Conservation (phyloP, 129 eudicot species). For the Pseudognaphalium luteoalbum region DNA sequence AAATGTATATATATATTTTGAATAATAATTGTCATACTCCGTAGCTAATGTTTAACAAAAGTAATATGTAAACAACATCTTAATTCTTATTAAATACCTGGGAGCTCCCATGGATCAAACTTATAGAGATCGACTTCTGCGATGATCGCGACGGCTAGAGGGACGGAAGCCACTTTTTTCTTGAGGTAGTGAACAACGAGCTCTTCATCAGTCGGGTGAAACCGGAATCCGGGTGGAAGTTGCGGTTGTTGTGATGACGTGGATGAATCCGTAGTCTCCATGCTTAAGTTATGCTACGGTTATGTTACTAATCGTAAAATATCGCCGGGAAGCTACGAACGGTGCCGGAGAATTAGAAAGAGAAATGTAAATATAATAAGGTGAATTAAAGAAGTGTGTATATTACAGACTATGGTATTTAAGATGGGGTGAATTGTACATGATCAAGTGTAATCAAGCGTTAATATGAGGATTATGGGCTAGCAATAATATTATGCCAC, state of each 20-base stretch:
- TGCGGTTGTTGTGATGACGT: conserved; percentile 67
- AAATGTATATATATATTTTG: too few species aligned
- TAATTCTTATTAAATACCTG: conserved; percentile 43
- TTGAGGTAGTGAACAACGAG: conserved; percentile 86
- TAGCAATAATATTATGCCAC: conserved; percentile 12
- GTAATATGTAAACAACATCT: too few species aligned
- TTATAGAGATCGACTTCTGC: conserved; percentile 87
- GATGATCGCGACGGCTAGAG: conserved; percentile 73
- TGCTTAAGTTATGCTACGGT: conserved; percentile 11
- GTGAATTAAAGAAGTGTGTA: conserved; percentile 19
- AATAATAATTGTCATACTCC: too few species aligned
- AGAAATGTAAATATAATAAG: conserved; percentile 2
- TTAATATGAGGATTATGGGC: conserved; percentile 14
- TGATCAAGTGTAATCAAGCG: conserved; percentile 25
- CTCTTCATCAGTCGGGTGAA: conserved; percentile 94
- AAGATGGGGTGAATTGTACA: conserved; percentile 32
- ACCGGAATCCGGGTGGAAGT: conserved; percentile 90
- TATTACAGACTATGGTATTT: conserved; percentile 28
- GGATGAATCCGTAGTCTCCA: conserved; percentile 80
- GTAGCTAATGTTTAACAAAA: too few species aligned
- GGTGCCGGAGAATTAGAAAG: background rate
- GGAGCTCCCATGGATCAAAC: conserved; percentile 95
- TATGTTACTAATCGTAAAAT: conserved; percentile 16
- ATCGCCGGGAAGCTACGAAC: conserved; percentile 17
- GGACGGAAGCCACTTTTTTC: conserved; percentile 57